These are phyloP conservation scores for Phytophthora chlamydospora DNA, from an alignment of 352 stramenopile species.

Conservation along the genomic window DNA sequence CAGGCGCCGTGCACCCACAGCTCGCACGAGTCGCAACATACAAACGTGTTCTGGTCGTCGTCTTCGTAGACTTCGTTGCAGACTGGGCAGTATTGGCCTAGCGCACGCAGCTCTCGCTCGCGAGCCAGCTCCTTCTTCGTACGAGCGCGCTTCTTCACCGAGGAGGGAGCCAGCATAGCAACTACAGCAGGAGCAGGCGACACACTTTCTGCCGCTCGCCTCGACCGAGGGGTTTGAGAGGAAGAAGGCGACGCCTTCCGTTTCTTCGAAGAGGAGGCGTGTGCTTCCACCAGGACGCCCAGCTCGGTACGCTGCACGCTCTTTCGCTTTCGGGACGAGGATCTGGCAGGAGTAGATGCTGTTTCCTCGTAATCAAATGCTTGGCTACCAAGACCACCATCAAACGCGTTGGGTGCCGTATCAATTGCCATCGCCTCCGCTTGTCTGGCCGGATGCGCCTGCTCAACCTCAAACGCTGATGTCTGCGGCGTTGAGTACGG, in stretches of 20 bases:
- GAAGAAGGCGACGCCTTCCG: constrained; percentile 25
- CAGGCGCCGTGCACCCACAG: constrained; percentile 87
- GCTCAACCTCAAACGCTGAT: constrained; percentile 19
- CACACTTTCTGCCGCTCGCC: constrained; percentile 22
- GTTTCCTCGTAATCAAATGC: constrained; percentile 16
- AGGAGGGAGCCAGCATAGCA: constrained; percentile 16
- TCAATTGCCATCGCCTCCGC: constrained; percentile 7
- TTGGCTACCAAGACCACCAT: constrained; percentile 3
- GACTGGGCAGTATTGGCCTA: constrained; percentile 87
- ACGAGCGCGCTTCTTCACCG: constrained; percentile 52
- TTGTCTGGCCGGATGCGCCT: constrained; percentile 1
- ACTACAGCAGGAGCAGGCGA: constrained; percentile 18
- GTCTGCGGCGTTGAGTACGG: constrained; percentile 22
- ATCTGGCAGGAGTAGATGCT: constrained; percentile 14
- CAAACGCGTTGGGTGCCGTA: constrained; percentile 16
- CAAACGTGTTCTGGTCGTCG: constrained; percentile 84
- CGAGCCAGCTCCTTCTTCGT: constrained; percentile 74
- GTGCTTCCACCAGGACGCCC: constrained; percentile 23
- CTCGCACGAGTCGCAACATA: constrained; percentile 90
- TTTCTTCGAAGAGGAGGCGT: constrained; percentile 38
- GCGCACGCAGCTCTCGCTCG: constrained; percentile 75
- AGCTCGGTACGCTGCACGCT: constrained; percentile 30
- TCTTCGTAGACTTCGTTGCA: constrained; percentile 88
- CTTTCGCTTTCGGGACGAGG: constrained; percentile 39
- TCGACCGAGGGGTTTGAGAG: constrained; percentile 25